Conservation (phyloP, 2,329 filamentous ascomycete genomes). For the Grosmannia serpens region DNA sequence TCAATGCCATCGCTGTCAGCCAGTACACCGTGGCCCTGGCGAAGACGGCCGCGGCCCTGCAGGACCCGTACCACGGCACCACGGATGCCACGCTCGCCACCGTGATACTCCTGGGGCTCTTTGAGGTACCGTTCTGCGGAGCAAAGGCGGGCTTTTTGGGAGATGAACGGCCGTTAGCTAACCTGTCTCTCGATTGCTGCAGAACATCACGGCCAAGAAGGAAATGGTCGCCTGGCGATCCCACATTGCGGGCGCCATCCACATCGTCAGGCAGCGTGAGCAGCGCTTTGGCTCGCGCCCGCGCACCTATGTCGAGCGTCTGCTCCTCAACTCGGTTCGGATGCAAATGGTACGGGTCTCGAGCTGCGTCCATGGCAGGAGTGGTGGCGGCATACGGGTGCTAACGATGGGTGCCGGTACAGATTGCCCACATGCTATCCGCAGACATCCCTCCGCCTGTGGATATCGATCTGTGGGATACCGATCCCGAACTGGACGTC, state of each 20-base stretch:
- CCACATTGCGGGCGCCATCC: constrained; percentile 50
- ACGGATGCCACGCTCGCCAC: constrained; percentile 48
- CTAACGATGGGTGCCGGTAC: not conserved
- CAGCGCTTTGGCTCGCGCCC: constrained; percentile 46
- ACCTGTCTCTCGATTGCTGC: not conserved
- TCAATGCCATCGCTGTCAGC: constrained; percentile 29
- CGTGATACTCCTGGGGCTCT: constrained; percentile 47
- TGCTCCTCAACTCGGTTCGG: constrained; percentile 47
- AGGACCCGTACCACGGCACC: constrained; percentile 35
- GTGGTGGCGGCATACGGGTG: too few relatives aligned
- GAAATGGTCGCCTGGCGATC: constrained; percentile 49
- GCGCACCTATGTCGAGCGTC: constrained; percentile 37
- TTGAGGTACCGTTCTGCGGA: constrained; percentile 31
- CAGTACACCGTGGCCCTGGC: constrained; percentile 44
- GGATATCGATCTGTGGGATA: constrained; percentile 48
- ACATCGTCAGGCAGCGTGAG: constrained; percentile 47
- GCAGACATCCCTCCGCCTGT: constrained; percentile 39
- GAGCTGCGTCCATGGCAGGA: too few relatives aligned
- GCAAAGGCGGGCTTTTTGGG: not conserved
- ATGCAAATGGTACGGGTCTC: constrained; percentile 41
- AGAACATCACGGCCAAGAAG: constrained; percentile 42
- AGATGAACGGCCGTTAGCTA: not conserved
- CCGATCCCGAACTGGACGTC: constrained; percentile 36
- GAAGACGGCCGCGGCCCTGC: constrained; percentile 39
- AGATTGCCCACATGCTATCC: constrained; percentile 46